Evolutionary conservation across 768 basidiomycete genomes (phyloP), one percentile per base, ranked within the genome.

Genomic region (Phlegmacium glaucopus): DNA sequence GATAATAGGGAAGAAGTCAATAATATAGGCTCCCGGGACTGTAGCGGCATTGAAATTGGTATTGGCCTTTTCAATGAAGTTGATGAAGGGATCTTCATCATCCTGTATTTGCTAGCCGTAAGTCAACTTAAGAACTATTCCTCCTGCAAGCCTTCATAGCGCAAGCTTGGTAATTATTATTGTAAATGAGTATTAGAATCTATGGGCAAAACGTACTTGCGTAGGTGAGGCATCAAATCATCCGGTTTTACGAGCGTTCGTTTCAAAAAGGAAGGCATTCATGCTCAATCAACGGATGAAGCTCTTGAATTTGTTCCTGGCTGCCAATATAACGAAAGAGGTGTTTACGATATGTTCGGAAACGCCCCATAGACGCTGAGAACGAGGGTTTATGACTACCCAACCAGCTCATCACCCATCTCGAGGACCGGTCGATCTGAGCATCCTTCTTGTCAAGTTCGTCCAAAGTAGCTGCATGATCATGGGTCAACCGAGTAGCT

Each of bases 31-130:
- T 3, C 82, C 81, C 1, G 77, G 76, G 13, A 72, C 63, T 0
- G 75, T 72, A 6, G 79, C 74, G 8, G 51, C 61, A 29, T 71
- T 77, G 53, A 83, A 80, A 48, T 79, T 75, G 17, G 71, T 72
- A 36, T 69, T 80, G 11, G 79, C 78, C 4, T 55, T 57, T 42
- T 82, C 76, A 8, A 79, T 77, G 25, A 81, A 68, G 17, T 68
- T 59, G 2, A 82, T 65, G 46, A 77, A 78, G 0, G 78, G 76
- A 44, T 82, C 79, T 13, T 70, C 58, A 9, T 69, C 67, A 15
- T 81, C 79, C 50, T 72, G 68, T 4, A 81, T 77, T 45, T 78
- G 69, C 40, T 80, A 78, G 15, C 80, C 80, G 48, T 82, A 79
- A 1, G 79, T 74, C 9, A 81, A 65, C 18, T 72, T 69, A 41